Conservation (phyloP, 176 grass and related monocot species). For the Eremochloa ophiuroides region DNA sequence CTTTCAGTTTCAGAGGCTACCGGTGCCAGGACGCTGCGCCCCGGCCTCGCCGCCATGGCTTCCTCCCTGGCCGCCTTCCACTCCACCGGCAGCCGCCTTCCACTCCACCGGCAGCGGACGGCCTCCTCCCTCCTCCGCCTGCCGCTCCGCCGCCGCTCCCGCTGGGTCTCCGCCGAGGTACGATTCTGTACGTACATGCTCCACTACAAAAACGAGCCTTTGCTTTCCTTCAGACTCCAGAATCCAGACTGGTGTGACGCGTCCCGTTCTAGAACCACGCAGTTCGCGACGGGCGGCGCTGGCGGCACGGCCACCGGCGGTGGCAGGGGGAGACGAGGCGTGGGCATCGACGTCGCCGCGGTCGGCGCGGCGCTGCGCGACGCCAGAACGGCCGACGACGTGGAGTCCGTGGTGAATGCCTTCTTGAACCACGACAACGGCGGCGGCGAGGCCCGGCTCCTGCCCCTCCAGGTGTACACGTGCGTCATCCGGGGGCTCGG, state of each 20-base stretch:
- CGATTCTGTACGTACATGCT: neutral
- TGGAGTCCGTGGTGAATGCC: slow-evolving; percentile 35
- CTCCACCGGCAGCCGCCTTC: neutral
- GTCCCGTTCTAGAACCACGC: slow-evolving; percentile 27
- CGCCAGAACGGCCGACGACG: slow-evolving; percentile 52
- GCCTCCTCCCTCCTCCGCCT: neutral
- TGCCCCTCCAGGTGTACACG: slow-evolving; percentile 78
- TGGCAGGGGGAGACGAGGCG: slow-evolving; percentile 10
- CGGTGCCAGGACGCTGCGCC: neutral
- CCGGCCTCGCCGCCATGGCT: slow-evolving; percentile 28
- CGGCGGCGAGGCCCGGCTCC: neutral
- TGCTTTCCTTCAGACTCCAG: too few relatives aligned
- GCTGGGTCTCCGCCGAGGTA: slow-evolving; percentile 28
- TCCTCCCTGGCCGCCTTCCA: slow-evolving; percentile 23
- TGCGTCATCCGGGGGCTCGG: slow-evolving; percentile 65
- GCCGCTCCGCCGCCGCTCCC: neutral
- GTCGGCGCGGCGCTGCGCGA: slow-evolving; percentile 41
- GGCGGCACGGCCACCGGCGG: neutral
- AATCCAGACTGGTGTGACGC: too few relatives aligned
- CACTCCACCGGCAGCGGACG: too few relatives aligned
- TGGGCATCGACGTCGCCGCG: slow-evolving; percentile 49
- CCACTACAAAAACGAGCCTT: rapidly evolving
- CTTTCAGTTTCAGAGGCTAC: slow-evolving; percentile 3
- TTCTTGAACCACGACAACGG: slow-evolving; percentile 13
- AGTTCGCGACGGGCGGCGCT: neutral